Evolutionary conservation across 2,329 filamentous ascomycete species (phyloP).

Genomic region (Xylaria sp.): DNA sequence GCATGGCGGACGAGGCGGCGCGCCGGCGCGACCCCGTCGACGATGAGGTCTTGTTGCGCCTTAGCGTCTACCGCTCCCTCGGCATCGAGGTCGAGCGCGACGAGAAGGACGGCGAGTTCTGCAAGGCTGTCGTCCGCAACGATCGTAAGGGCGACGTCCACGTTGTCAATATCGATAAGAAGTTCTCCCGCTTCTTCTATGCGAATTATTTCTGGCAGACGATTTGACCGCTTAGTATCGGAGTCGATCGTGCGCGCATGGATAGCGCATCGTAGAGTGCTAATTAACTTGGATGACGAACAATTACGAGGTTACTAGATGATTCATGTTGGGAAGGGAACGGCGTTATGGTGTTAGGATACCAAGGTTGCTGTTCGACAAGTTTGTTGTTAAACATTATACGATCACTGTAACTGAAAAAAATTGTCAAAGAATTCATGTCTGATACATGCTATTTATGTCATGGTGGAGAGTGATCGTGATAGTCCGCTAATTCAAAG

Average conservation of each 20-base stretch:
- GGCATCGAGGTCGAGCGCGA: constrained; percentile 89
- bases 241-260: constrained; percentile 15
- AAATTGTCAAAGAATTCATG: not conserved
- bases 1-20: constrained; percentile 52
- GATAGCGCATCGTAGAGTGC: not conserved
- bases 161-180: constrained; percentile 92
- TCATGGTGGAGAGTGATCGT: not conserved
- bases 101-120: constrained; percentile 79
- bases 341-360: constrained; percentile 43
- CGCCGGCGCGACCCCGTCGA: constrained; percentile 60
- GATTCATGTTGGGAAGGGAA: constrained; percentile 26
- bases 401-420: not conserved
- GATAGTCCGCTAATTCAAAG: not conserved
- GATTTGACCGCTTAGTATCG: constrained; percentile 60
- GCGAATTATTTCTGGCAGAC: constrained; percentile 97
- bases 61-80: constrained; percentile 90
- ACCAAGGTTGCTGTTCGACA: constrained; percentile 30
- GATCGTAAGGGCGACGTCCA: constrained; percentile 90
- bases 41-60: constrained; percentile 75
- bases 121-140: constrained; percentile 85
- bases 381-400: constrained; percentile 12
- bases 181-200: constrained; percentile 91
- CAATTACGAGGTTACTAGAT: constrained; percentile 13
- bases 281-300: constrained; percentile 14
- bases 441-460: constrained; percentile 14